A percentile compares a stretch with the other conserved stretches of the same genome.
These are phyloP conservation scores for Amanita molliuscula DNA, from an alignment of 768 basidiomycete species.

Conservation along the genomic window DNA sequence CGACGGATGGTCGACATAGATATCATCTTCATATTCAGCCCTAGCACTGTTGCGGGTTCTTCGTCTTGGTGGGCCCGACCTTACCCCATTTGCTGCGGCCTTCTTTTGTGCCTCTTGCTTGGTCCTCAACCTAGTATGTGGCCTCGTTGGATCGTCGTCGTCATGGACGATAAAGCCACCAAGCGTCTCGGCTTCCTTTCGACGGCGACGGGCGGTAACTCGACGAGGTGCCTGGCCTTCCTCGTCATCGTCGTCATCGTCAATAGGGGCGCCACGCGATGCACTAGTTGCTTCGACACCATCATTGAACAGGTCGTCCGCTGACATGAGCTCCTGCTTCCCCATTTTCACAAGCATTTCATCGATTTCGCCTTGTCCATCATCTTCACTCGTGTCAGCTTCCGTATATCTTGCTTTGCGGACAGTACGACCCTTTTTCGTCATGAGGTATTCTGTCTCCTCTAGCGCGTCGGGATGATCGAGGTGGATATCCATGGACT, in stretches of 20 bases:
- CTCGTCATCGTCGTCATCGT: slow-evolving; percentile 4
- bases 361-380: slow-evolving; percentile 6
- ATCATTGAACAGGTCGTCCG: slow-evolving; percentile 14
- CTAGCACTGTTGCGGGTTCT: slow-evolving; percentile 18
- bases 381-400: slow-evolving; percentile 18
- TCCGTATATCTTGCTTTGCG: slow-evolving; percentile 25
- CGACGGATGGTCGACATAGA: slow-evolving; percentile 36
- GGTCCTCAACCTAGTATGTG: slow-evolving; percentile 11
- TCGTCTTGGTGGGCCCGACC: slow-evolving; percentile 12
- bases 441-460: slow-evolving; percentile 18
- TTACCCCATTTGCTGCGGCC: slow-evolving; percentile 15
- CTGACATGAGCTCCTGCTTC: slow-evolving; percentile 3
- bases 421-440: slow-evolving; percentile 31
- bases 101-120: slow-evolving; percentile 9
- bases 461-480: slow-evolving; percentile 17
- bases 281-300: slow-evolving; percentile 17
- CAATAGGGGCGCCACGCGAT: slow-evolving; percentile 7
- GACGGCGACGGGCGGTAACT: background rate
- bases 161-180: slow-evolving; percentile 4
- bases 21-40: slow-evolving; percentile 32
- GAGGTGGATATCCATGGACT: slow-evolving; percentile 24
- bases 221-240: background rate
- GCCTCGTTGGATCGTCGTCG: slow-evolving; percentile 10
- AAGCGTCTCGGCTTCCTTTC: background rate
- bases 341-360: slow-evolving; percentile 7